Percentiles rank a stretch among this genome's conserved stretches.
Conservation (phyloP, 1,284 basidiomycete genomes). For the Takashimella koratensis region DNA sequence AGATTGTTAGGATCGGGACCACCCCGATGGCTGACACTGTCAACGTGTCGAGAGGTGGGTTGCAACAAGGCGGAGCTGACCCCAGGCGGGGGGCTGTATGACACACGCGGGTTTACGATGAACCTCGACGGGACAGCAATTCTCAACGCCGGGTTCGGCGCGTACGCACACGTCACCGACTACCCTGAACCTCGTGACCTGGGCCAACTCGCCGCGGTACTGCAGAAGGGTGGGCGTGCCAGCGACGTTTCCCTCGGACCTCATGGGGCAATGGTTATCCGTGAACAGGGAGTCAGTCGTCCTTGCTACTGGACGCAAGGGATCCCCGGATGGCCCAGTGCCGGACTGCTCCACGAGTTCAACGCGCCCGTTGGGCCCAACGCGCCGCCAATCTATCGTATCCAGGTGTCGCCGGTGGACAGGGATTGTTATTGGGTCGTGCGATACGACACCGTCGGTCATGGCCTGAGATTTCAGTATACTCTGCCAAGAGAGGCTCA, state of each 20-base stretch:
- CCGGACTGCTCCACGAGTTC: background rate
- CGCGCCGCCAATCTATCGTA: background rate
- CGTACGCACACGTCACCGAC: background rate
- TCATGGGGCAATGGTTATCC: background rate
- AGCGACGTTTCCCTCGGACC: background rate
- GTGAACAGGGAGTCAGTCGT: background rate
- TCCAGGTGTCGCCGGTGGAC: background rate
- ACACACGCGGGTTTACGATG: background rate
- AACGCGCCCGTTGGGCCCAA: background rate
- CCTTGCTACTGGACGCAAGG: background rate
- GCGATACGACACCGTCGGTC: background rate
- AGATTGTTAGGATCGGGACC: background rate
- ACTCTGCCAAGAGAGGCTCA: background rate
- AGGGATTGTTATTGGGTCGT: background rate
- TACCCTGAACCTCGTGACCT: background rate
- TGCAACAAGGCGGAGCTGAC: background rate
- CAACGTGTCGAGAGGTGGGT: background rate
- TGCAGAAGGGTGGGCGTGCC: background rate
- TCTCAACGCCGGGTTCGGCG: background rate
- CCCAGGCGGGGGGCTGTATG: background rate
- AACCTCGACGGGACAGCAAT: background rate
- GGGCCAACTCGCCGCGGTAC: background rate
- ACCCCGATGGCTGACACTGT: background rate
- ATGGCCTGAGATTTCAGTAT: background rate
- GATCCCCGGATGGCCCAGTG: background rate